Evolutionary conservation across 495 filamentous ascomycete genomes (phyloP).

Genomic region (Pyrenula massariospora): DNA sequence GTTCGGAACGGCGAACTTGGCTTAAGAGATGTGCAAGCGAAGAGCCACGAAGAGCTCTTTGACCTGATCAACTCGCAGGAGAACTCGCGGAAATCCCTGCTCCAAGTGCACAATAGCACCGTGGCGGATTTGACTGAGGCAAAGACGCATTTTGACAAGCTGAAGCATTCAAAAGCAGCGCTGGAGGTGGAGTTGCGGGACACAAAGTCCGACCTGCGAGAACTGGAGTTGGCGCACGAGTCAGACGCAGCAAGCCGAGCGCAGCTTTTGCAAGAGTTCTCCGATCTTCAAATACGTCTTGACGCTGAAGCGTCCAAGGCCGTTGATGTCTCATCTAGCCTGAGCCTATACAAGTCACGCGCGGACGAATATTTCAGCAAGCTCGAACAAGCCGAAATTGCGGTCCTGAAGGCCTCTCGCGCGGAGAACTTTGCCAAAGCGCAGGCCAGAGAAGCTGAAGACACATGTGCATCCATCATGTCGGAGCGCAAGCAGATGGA

Average conservation of each 20-base stretch:
- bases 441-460: conserved; percentile 81
- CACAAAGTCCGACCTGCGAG: conserved; percentile 69
- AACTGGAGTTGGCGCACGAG: conserved; percentile 62
- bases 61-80: conserved; percentile 92
- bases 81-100: conserved; percentile 66
- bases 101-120: conserved; percentile 75
- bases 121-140: conserved; percentile 74
- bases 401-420: conserved; percentile 80
- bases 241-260: conserved; percentile 73
- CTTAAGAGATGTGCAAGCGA: conserved; percentile 82
- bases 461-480: conserved; percentile 81
- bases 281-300: conserved; percentile 86
- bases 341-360: conserved; percentile 82
- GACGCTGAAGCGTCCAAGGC: conserved; percentile 81
- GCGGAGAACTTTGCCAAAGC: conserved; percentile 90
- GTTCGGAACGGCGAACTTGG: conserved; percentile 83
- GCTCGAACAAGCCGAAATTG: conserved; percentile 92
- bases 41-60: conserved; percentile 88
- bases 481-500: conserved; percentile 89
- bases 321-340: conserved; percentile 69
- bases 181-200: conserved; percentile 89
- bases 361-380: conserved; percentile 97
- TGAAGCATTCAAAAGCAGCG: conserved; percentile 65
- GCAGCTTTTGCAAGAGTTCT: conserved; percentile 84
- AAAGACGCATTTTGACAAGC: conserved; percentile 73